Evolutionary conservation across 129 eudicot genomes (phyloP), one percentile per base, ranked within the genome.

Genomic region (Lactuca saligna): DNA sequence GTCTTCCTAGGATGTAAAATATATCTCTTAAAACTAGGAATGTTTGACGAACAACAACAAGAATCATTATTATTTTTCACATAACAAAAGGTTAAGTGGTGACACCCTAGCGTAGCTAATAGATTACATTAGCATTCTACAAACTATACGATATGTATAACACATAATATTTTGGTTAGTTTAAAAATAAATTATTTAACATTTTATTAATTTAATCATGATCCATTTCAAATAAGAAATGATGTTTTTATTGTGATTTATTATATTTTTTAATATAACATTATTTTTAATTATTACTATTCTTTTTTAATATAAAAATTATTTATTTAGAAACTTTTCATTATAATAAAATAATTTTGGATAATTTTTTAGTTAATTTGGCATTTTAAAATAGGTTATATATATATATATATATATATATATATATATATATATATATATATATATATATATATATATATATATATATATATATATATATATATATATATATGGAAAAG

Each of bases 371-470:
- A 8, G 54, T 0, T 8, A 49, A 49, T 9, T 49, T 49, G n/a
- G 54, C n/a, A 49, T 49, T 49, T 49, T 49, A 0, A 8, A 25
- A 25, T 25, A 25, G 29, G 29, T 25, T 25, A 25, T 0, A 25
- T 25, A n/a, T 49, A 49, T 49, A 49, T 49, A 49, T 49, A 49
- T 49, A 49, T 49, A 49, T 49, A 49, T 49, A 49, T 49, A 57
- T 57, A 20, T 10, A 10, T 17, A 17, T 14, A 7, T 57, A 17
- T 57, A 4, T 57, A 57, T 10, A 57, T 17, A 57, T 20, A 17
- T 57, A 57, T 57, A 49, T 58, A 57, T 49, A 49, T 49, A 49
- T 49, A 49, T 49, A 49, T 49, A 49, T 49, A 49, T 49, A 49
- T 49, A 49, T 49, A 57, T 57, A 20, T 10, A 10, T 17, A 17